Conservation (phyloP, 352 stramenopile species). For the Phytophthora citrophthora region DNA sequence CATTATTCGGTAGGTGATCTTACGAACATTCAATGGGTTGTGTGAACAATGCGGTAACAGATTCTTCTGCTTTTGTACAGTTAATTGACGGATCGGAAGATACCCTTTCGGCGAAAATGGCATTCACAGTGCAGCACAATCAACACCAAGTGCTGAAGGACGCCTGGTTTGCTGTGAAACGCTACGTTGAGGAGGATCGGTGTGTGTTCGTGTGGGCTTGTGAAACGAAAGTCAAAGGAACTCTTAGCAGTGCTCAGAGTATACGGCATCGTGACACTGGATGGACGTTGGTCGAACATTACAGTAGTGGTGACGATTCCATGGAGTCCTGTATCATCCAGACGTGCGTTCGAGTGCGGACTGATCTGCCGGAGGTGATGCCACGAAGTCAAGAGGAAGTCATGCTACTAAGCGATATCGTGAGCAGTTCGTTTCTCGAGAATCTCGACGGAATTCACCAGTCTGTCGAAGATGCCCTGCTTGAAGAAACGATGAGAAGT, state of each 20-base stretch:
- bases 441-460: constrained; percentile 42
- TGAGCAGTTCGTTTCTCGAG: constrained; percentile 32
- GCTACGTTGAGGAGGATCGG: constrained; percentile 27
- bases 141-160: constrained; percentile 33
- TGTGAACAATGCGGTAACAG: not conserved
- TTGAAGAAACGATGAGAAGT: constrained; percentile 28
- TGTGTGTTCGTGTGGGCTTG: constrained; percentile 40
- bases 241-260: constrained; percentile 29
- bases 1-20: constrained; percentile 33
- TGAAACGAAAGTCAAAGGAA: constrained; percentile 32
- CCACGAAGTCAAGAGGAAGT: constrained; percentile 34
- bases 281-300: constrained; percentile 25
- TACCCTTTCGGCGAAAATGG: constrained; percentile 39
- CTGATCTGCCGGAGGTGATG: constrained; percentile 27
- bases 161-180: constrained; percentile 34
- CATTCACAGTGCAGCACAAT: constrained; percentile 32
- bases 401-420: constrained; percentile 29
- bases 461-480: constrained; percentile 30
- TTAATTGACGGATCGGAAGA: constrained; percentile 32
- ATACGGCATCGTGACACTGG: constrained; percentile 28
- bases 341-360: constrained; percentile 32
- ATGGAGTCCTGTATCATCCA: constrained; percentile 32
- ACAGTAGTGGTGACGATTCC: not conserved
- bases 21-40: not conserved
- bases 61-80: constrained; percentile 5